Conservation (phyloP, 768 basidiomycete species). For the Pulveroboletus sp. region DNA sequence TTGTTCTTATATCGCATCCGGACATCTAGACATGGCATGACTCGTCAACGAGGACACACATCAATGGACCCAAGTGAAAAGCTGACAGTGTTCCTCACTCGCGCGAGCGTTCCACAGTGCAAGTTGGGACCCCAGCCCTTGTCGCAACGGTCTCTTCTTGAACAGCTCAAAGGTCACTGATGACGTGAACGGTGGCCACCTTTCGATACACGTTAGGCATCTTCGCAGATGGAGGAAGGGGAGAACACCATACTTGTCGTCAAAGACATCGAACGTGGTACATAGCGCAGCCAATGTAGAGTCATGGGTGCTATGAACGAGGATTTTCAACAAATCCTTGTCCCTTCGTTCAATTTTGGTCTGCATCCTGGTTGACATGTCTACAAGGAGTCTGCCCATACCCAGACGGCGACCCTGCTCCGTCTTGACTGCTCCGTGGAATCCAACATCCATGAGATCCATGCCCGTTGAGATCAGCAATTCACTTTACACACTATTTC, state of each 20-base stretch:
- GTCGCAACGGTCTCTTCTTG: conserved; percentile 29
- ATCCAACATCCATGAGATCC: not conserved
- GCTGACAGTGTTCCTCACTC: conserved; percentile 42
- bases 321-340: conserved; percentile 52
- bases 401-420: conserved; percentile 73
- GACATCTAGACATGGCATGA: conserved; percentile 38
- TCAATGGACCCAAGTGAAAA: not conserved
- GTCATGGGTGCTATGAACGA: conserved; percentile 71
- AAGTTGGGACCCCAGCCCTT: conserved; percentile 32
- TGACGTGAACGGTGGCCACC: conserved; percentile 76
- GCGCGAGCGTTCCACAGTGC: conserved; percentile 31
- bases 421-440: conserved; percentile 49
- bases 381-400: conserved; percentile 70
- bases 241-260: conserved; percentile 49
- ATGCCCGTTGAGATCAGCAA: not conserved
- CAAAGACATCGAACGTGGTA: conserved; percentile 65
- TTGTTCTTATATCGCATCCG: conserved; percentile 77
- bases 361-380: conserved; percentile 60
- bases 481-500: conserved; percentile 22
- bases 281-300: conserved; percentile 62
- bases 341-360: conserved; percentile 44
- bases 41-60: not conserved
- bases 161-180: conserved; percentile 74
- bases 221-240: not conserved
- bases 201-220: conserved; percentile 17